Conservation (phyloP, 148 eudicot genomes). For the Camellia japonica region DNA sequence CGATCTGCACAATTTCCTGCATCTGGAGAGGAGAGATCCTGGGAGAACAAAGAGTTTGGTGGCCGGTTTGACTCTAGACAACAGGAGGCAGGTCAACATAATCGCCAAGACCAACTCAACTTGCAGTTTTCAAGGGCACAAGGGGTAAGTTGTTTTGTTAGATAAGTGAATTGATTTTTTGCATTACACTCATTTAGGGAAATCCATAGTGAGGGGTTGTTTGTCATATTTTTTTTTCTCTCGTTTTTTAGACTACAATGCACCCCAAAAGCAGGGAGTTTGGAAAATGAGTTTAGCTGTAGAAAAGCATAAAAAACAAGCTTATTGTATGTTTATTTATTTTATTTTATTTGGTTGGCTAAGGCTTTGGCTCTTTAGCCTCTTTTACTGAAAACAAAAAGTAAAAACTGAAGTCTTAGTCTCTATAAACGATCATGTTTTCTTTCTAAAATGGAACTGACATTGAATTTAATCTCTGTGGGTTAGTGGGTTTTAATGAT, state of each 20-base stretch:
- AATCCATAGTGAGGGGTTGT: not conserved
- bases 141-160: slow-evolving; percentile 35
- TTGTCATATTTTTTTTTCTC: too few relatives aligned
- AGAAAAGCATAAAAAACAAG: too few relatives aligned
- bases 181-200: not conserved
- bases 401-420: too few relatives aligned
- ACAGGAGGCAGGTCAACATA: slow-evolving; percentile 41
- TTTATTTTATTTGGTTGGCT: too few relatives aligned
- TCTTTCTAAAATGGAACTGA: not conserved
- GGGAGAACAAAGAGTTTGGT: slow-evolving; percentile 61
- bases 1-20: slow-evolving; percentile 52
- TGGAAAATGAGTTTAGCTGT: too few relatives aligned
- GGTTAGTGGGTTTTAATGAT: not conserved
- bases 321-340: too few relatives aligned
- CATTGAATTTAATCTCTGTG: not conserved
- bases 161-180: not conserved
- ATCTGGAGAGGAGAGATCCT: slow-evolving; percentile 70
- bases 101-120: slow-evolving; percentile 48
- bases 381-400: too few relatives aligned
- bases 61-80: slow-evolving; percentile 41
- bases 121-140: slow-evolving; percentile 58
- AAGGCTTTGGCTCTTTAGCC: too few relatives aligned
- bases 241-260: too few relatives aligned
- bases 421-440: not conserved
- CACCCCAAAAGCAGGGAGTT: too few relatives aligned